phyloP scores from a whole-genome alignment of 176 grass and related monocot species.

The Elaeis guineensis region DNA sequence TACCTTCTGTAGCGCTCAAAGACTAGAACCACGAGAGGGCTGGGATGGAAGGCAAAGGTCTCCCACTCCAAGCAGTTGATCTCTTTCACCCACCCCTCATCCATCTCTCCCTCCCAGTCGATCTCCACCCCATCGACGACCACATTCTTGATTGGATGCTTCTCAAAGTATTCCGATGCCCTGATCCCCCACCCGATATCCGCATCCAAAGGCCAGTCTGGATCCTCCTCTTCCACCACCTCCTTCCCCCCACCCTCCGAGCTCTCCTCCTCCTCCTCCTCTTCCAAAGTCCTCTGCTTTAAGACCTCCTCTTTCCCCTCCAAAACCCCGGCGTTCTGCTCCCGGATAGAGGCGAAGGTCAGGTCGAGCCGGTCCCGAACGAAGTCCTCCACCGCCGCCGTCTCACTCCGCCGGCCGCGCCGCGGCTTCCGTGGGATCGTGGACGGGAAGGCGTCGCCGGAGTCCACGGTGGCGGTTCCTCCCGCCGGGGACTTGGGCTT shows the following conservation, averaged over 20 bases:
- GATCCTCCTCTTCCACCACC: constrained; percentile 75
- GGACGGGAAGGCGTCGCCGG: constrained; percentile 19
- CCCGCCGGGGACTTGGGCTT: not conserved
- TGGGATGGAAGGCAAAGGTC: constrained; percentile 85
- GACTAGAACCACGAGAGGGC: constrained; percentile 76
- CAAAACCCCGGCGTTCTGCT: constrained; percentile 39
- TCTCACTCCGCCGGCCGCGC: constrained; percentile 44
- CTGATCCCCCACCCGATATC: constrained; percentile 80
- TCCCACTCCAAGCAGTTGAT: constrained; percentile 98
- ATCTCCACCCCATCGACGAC: constrained; percentile 78
- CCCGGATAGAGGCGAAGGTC: constrained; percentile 63
- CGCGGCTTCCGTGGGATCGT: constrained; percentile 46
- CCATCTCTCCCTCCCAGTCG: constrained; percentile 82
- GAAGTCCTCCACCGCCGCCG: constrained; percentile 61
- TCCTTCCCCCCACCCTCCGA: constrained; percentile 17
- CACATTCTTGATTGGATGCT: constrained; percentile 90
- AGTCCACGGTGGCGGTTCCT: not conserved
- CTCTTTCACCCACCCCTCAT: constrained; percentile 89
- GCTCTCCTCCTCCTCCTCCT: not conserved
- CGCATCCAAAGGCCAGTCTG: constrained; percentile 78
- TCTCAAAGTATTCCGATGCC: constrained; percentile 86
- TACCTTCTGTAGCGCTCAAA: constrained; percentile 85
- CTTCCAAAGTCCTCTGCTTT: constrained; percentile 12
- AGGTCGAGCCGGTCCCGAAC: constrained; percentile 58
- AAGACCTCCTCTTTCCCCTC: constrained; percentile 46